A percentile compares a stretch with the other conserved stretches of the same genome.
Conservation (phyloP, 1,284 basidiomycete species). For the Meira nashicola region DNA sequence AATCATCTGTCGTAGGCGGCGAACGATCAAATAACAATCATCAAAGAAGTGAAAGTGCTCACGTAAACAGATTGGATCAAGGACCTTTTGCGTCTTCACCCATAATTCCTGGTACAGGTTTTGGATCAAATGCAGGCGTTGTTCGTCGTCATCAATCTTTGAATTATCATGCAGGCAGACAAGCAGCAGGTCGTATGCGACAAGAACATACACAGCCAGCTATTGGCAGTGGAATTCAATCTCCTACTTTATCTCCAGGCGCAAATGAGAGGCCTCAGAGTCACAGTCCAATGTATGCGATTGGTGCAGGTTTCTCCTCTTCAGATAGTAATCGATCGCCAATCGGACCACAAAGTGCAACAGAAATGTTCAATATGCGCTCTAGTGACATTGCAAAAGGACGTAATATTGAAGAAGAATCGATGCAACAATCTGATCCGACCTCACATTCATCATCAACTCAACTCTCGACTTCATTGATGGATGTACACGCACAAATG, state of each 20-base stretch:
- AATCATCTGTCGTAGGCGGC: slow-evolving; percentile 7
- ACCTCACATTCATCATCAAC: slow-evolving; percentile 20
- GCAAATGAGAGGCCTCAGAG: too few relatives aligned
- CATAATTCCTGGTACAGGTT: slow-evolving; percentile 10
- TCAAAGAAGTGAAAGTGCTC: slow-evolving; percentile 17
- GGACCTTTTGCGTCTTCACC: slow-evolving; percentile 18
- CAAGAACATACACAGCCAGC: too few relatives aligned
- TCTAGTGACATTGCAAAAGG: too few relatives aligned
- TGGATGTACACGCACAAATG: slow-evolving; percentile 16
- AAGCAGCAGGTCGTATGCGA: slow-evolving; percentile 17
- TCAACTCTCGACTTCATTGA: not conserved
- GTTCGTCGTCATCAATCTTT: slow-evolving; percentile 40
- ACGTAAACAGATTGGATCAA: slow-evolving; percentile 17
- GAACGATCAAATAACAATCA: slow-evolving; percentile 15
- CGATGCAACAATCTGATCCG: not conserved
- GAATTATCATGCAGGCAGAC: slow-evolving; percentile 28
- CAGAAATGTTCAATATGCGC: too few relatives aligned
- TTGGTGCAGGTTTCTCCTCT: too few relatives aligned
- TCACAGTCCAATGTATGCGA: too few relatives aligned
- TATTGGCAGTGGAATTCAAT: too few relatives aligned
- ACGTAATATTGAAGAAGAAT: too few relatives aligned
- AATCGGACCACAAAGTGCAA: too few relatives aligned
- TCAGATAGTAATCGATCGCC: too few relatives aligned
- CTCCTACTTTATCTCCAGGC: too few relatives aligned
- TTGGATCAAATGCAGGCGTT: slow-evolving; percentile 4